Base-by-base conservation (phyloP, 179 eudicot genomes). In the Spergularia azorica region DNA sequence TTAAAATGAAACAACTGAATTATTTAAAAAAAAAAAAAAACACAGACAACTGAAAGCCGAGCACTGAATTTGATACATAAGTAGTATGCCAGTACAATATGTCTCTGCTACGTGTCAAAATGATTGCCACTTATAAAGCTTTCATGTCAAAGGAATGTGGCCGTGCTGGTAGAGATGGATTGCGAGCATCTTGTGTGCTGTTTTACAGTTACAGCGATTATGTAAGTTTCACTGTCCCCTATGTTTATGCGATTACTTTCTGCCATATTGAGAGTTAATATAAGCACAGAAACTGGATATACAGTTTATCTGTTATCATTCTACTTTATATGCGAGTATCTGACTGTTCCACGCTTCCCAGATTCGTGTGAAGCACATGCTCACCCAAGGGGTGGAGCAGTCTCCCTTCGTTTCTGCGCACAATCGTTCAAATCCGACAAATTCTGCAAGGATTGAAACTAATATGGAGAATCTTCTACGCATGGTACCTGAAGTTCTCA, bases 91-190 rank as follows among this genome's bases (percentile, higher is more conserved):
- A 43, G 70, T 66, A 56, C 9, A 55, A 77, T 67, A 3, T 65
- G 39, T 67, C 64, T 43, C 59, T 76, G 41, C 18, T 54, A 68
- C 38, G n/a, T 48, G 48, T 48, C 14, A 51, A 69, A 69, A 39
- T 5, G 51, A 48, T 12, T 55, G 26, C 62, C 51, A 81, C 81
- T 86, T 63, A 67, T 70, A 52, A 68, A 67, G 50, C 48, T 77
- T 78, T 66, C 41, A 21, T 71, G 80, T 63, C 70, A 3, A 65
- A 95, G 99, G 99, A 95, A 89, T 95, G 99, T 84, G 99, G 99
- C 26, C 99, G 99, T 79, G 98, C 99, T 82, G 99, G 99, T 72
- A 90, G 99, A 88, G 99, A 95, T 83, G 99, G 99, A 50, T 87
- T 66, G 73, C 88, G 79, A 73, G 79, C 99, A 59, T 89, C 97